Base-by-base conservation (phyloP, 345 rosid species). In the Citrus unshiu region DNA sequence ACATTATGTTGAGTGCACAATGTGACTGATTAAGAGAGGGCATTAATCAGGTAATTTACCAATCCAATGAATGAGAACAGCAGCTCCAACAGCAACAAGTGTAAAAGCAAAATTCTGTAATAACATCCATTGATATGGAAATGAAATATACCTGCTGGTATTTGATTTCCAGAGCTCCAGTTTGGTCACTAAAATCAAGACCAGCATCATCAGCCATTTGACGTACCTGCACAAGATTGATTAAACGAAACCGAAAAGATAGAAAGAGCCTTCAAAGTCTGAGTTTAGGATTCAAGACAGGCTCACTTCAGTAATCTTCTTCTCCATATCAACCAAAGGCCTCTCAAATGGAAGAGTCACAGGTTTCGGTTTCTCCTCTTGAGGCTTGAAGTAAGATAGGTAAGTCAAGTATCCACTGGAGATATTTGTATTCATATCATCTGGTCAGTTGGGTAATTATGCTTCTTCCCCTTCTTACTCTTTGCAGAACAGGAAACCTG, bases 181-280 rank as follows among this genome's bases (percentile, higher is more conserved):
- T 83, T 46, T 80, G 83, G 16, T 77, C 69, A 25, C 68, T 60
- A 77, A 83, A 83, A 69, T 83, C 83, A 51, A 83, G 79, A 73
- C 81, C 81, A 24, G 85, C 80, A 37, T 80, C 85, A 73, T 77
- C 85, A 59, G 83, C 83, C 83, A 83, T 77, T 80, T 74, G 77
- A 14, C 81, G 35, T 54, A 83, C 77, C 85, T 80, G 73, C 80
- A 68, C 14, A 3, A 59, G 57, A 70, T n/a, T 67, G 7, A 81
- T 32, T 24, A 64, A 65, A 49, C 63, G 57, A 71, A 71, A 40
- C 37, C 71, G 18, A 46, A 81, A 59, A 58, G 7, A 29, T 40
- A 58, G 9, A 12, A 27, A 62, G 46, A 43, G 64, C 6, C 29
- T 21, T 43, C 27, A 19, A 19, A 13, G 62, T 43, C 63, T 19